Conservation (phyloP, 2,329 filamentous ascomycete genomes). For the Phialophora tarda region DNA sequence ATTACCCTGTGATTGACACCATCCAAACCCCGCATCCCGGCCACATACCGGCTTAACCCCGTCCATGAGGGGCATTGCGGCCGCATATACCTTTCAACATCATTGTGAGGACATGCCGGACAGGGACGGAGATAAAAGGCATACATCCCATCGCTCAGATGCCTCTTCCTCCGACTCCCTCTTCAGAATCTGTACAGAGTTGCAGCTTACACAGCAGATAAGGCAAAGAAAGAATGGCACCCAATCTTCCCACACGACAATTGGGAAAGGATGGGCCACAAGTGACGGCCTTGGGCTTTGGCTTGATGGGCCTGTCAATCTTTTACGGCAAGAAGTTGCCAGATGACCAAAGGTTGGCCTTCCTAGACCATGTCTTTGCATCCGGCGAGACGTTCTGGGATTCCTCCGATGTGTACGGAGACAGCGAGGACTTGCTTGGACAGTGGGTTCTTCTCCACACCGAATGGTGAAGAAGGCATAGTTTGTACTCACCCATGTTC, state of each 20-base stretch:
- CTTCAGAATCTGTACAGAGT: neutral
- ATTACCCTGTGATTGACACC: neutral
- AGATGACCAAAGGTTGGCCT: slow-evolving; percentile 53
- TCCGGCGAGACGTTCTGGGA: slow-evolving; percentile 30
- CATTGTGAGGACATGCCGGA: neutral
- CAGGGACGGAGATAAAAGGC: neutral
- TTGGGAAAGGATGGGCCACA: slow-evolving; percentile 42
- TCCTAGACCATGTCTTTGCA: slow-evolving; percentile 48
- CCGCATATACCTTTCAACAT: neutral
- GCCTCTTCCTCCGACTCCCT: neutral
- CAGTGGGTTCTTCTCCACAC: slow-evolving; percentile 36
- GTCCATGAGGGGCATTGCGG: slow-evolving; percentile 2
- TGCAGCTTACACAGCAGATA: neutral
- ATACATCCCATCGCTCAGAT: neutral
- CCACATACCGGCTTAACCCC: slow-evolving; percentile 7
- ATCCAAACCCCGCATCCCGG: neutral
- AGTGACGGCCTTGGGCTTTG: slow-evolving; percentile 41
- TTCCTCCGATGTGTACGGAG: slow-evolving; percentile 48
- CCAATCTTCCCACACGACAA: slow-evolving; percentile 31
- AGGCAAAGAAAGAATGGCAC: slow-evolving; percentile 7
- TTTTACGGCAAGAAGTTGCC: slow-evolving; percentile 43
- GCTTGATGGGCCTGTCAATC: slow-evolving; percentile 41
- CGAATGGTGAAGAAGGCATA: neutral
- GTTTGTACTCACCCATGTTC: neutral
- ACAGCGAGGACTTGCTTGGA: slow-evolving; percentile 55